These are phyloP conservation scores for Xylaria telfairii DNA, from an alignment of 495 filamentous ascomycete genomes.

Conservation along the genomic window DNA sequence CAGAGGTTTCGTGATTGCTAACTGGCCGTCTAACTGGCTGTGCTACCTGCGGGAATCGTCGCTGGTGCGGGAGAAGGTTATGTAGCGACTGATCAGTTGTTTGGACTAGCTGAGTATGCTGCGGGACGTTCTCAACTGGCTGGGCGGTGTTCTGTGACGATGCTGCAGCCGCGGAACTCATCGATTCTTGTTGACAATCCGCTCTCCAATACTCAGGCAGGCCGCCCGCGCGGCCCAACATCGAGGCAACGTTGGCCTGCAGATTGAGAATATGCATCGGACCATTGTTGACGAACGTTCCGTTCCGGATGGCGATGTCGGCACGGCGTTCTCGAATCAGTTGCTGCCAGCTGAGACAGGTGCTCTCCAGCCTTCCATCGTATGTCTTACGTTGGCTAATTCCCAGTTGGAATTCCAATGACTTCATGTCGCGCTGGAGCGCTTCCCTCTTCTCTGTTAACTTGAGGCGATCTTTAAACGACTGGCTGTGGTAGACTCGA, in stretches of 20 bases:
- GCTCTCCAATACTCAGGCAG: neutral
- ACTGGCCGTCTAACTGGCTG: too few species aligned
- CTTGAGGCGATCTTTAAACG: neutral
- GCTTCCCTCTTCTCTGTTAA: neutral
- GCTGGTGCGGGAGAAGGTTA: neutral
- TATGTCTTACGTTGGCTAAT: neutral
- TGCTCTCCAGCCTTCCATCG: neutral
- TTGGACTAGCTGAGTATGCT: neutral
- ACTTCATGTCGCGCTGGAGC: neutral
- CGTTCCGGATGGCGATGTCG: neutral
- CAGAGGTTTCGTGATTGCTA: too few species aligned
- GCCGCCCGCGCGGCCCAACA: constrained; percentile 6
- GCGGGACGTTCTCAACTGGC: too few species aligned
- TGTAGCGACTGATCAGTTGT: neutral
- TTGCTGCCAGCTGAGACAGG: constrained; percentile 16
- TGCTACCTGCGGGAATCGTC: neutral
- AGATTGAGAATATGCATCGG: neutral
- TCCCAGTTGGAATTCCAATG: neutral
- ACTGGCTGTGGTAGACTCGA: too few species aligned
- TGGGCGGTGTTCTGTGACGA: neutral
- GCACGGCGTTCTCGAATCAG: neutral
- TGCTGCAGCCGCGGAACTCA: neutral
- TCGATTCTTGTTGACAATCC: neutral
- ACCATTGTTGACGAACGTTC: neutral
- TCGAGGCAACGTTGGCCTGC: neutral